These are phyloP conservation scores for Mycena capillaripes DNA, from an alignment of 768 basidiomycete species.

Conservation along the genomic window DNA sequence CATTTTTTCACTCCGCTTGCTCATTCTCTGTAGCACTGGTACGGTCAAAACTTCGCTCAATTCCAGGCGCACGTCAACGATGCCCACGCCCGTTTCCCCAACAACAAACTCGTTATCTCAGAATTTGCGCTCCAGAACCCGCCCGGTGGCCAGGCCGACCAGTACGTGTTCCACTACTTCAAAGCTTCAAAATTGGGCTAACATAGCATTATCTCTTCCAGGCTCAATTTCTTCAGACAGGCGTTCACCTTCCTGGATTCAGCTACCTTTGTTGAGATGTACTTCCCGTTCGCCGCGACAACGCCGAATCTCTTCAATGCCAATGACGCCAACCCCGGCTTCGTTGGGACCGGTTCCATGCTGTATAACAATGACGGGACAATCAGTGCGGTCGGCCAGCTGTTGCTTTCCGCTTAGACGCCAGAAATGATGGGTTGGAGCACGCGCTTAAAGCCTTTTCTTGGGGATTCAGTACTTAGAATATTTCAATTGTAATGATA, in stretches of 20 bases:
- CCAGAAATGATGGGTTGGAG: too few relatives aligned
- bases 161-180: background rate
- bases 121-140: slow-evolving; percentile 52
- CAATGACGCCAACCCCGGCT: background rate
- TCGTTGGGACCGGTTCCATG: background rate
- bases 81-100: slow-evolving; percentile 46
- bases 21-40: background rate
- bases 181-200: background rate
- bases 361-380: background rate
- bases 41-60: too few relatives aligned
- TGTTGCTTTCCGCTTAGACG: background rate
- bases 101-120: slow-evolving; percentile 43
- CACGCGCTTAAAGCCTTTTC: too few relatives aligned
- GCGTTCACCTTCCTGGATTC: background rate
- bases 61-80: too few relatives aligned
- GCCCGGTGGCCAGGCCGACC: slow-evolving; percentile 41
- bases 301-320: background rate
- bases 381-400: too few relatives aligned
- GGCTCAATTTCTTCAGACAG: background rate
- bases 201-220: background rate
- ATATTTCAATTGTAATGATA: too few relatives aligned
- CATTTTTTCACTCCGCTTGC: background rate
- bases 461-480: too few relatives aligned
- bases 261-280: background rate
- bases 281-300: background rate